phyloP scores from a whole-genome alignment of 1,284 basidiomycete species.

The Cryptococcus floricola region DNA sequence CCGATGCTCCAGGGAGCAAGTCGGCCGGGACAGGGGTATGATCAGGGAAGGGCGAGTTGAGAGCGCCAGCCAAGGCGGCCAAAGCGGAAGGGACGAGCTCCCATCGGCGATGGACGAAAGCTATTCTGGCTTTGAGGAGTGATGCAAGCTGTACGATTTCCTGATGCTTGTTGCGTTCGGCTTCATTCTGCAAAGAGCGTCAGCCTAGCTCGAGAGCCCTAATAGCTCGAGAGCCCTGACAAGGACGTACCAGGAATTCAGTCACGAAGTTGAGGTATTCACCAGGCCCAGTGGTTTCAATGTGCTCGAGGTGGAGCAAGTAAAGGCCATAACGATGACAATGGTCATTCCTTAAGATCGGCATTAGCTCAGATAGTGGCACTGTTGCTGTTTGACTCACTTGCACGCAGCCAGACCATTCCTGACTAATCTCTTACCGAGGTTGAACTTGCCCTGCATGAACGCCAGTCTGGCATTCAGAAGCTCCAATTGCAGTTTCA shows the following conservation, averaged over 20 bases:
- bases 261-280: constrained; percentile 23
- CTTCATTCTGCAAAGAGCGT: constrained; percentile 18
- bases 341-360: constrained; percentile 12
- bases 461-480: constrained; percentile 24
- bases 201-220: not conserved
- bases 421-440: constrained; percentile 25
- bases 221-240: not conserved
- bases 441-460: constrained; percentile 22
- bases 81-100: constrained; percentile 23
- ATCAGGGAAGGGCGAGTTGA: constrained; percentile 4
- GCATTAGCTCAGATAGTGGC: not conserved
- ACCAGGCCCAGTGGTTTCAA: constrained; percentile 9
- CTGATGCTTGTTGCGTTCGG: constrained; percentile 13
- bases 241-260: constrained; percentile 24
- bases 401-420: constrained; percentile 16
- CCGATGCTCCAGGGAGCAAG: not conserved
- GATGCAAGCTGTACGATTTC: constrained; percentile 24
- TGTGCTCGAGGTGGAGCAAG: constrained; percentile 26
- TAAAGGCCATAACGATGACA: constrained; percentile 28
- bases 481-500: constrained; percentile 25
- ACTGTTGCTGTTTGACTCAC: constrained; percentile 9
- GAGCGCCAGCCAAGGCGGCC: constrained; percentile 9
- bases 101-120: constrained; percentile 36
- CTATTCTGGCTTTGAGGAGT: constrained; percentile 22
- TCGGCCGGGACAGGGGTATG: not conserved